Percentiles rank a stretch among this genome's conserved stretches.
Evolutionary conservation across 495 filamentous ascomycete genomes (phyloP).

Genomic region (Aspergillus homomorphus): DNA sequence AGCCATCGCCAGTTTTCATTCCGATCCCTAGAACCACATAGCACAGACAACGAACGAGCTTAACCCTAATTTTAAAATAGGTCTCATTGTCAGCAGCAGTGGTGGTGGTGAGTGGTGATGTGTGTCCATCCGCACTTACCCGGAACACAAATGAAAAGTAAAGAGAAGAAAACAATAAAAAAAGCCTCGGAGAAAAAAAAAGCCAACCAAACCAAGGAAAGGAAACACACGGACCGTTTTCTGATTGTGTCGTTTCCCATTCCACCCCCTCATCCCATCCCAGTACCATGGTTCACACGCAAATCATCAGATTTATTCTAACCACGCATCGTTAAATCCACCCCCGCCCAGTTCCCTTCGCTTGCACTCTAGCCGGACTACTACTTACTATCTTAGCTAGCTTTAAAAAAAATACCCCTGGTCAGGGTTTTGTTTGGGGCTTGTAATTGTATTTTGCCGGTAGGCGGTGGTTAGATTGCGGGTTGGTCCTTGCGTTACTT

Average conservation of each 20-base stretch:
- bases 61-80: too few species aligned
- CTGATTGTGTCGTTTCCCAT: not conserved
- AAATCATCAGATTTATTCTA: slow-evolving; percentile 1
- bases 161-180: not conserved
- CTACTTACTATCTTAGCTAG: too few species aligned
- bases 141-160: not conserved
- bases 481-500: too few species aligned
- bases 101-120: not conserved
- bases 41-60: too few species aligned
- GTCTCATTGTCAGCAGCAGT: slow-evolving; percentile 2
- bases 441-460: too few species aligned
- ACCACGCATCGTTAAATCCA: not conserved
- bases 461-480: too few species aligned
- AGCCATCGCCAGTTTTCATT: too few species aligned
- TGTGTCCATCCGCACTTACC: not conserved
- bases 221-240: not conserved
- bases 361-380: too few species aligned
- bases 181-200: not conserved
- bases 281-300: slow-evolving; percentile 26
- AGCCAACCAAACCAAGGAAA: not conserved
- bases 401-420: too few species aligned
- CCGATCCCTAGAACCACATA: too few species aligned
- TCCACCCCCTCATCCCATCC: not conserved
- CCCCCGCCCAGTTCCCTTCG: too few species aligned
- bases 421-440: too few species aligned